Evolutionary conservation across 352 stramenopile species (phyloP).

Genomic region (Globisporangium canariense): DNA sequence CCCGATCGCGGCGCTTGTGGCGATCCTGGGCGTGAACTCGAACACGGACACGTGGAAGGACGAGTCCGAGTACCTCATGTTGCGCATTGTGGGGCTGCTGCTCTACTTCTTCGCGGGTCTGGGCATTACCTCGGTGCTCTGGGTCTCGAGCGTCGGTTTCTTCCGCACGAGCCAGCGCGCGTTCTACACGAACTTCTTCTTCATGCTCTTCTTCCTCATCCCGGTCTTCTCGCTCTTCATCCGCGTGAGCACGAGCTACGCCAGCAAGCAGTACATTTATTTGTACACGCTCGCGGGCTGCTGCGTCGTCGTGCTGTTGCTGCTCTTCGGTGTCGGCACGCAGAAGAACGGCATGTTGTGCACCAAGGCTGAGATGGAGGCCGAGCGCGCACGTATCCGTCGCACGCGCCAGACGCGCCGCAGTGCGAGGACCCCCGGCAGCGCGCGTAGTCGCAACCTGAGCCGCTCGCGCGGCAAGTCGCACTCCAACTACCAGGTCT

Average conservation of each 20-base stretch:
- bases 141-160: slow-evolving; percentile 66
- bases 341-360: slow-evolving; percentile 68
- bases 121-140: slow-evolving; percentile 68
- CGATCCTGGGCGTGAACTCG: slow-evolving; percentile 56
- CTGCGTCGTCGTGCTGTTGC: slow-evolving; percentile 35
- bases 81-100: slow-evolving; percentile 66
- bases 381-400: slow-evolving; percentile 48
- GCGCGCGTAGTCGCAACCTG: slow-evolving; percentile 54
- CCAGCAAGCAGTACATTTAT: slow-evolving; percentile 48
- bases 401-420: slow-evolving; percentile 46
- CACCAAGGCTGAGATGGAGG: slow-evolving; percentile 56
- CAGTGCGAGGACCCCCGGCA: slow-evolving; percentile 54
- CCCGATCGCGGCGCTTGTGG: slow-evolving; percentile 42
- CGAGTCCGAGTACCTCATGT: slow-evolving; percentile 56
- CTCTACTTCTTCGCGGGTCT: slow-evolving; percentile 80
- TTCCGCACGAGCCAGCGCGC: slow-evolving; percentile 66
- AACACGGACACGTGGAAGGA: slow-evolving; percentile 45
- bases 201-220: slow-evolving; percentile 73
- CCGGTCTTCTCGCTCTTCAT: slow-evolving; percentile 45
- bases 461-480: slow-evolving; percentile 63
- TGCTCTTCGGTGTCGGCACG: slow-evolving; percentile 55
- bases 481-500: slow-evolving; percentile 71
- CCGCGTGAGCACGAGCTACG: slow-evolving; percentile 29
- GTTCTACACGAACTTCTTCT: slow-evolving; percentile 62
- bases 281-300: slow-evolving; percentile 48